Evolutionary conservation across 75 land plant species (phyloP), one percentile per base, ranked within the genome.

Genomic region (Azolla pinnata): DNA sequence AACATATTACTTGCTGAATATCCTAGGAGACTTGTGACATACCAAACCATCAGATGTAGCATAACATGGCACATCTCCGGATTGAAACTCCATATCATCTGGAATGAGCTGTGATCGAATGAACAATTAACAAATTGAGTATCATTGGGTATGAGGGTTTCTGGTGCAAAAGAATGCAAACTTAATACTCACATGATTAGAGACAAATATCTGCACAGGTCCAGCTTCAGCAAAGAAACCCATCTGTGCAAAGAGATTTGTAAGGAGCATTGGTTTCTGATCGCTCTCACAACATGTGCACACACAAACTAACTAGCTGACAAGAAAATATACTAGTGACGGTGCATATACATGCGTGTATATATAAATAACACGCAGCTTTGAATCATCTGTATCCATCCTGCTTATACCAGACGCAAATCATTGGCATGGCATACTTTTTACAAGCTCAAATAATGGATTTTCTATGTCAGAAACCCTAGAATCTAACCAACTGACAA

Each of bases 161-260:
- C n/a, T 3, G 17, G 21, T 46, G 14, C 17, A 46, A 46, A 46
- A 46, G 49, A 3, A 42, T 1, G 20, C 17, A 20, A 14, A 4
- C 34, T 28, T 67, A 1, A 5, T 16, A 64, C 89, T 81, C 58
- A 95, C 99, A 81, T 95, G 99, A 69, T 79, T 86, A 10, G 99
- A 95, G 29, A 95, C 99, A 56, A 95, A 95, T 17, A 95, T 90
- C 63, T 95, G 99, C n/a, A 95, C 99, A 28, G 99, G 99, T 33
- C 99, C 99, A 31, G 99, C 99, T 71, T 95, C 99, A 29, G 99
- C 96, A 54, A 95, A 95, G 63, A 95, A 95, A 17, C 99, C 99
- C 99, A 95, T 95, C 99, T 91, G 86, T 61, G 34, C 31, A 61
- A 66, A 9, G 26, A 34, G n/a, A n/a, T 7, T 27, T 53, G 8